phyloP scores from a whole-genome alignment of 2,329 filamentous ascomycete genomes.

The Stagonosporopsis tanaceti region DNA sequence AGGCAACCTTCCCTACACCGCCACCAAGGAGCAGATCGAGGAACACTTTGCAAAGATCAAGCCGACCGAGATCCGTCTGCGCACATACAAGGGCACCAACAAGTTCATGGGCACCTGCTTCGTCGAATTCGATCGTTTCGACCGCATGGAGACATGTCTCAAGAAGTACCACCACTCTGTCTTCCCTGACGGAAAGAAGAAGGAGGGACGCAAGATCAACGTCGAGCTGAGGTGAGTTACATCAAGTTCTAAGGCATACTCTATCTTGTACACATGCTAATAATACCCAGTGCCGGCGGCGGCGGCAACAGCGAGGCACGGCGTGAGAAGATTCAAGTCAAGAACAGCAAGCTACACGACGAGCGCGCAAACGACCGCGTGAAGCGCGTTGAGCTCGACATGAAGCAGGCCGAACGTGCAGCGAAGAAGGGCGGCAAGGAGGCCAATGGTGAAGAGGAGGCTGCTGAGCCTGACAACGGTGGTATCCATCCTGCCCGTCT shows the following conservation, averaged over 20 bases:
- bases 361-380: slow-evolving; percentile 65
- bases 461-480: slow-evolving; percentile 31
- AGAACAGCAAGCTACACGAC: slow-evolving; percentile 85
- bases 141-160: slow-evolving; percentile 91
- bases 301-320: slow-evolving; percentile 79
- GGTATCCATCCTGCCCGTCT: slow-evolving; percentile 51
- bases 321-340: slow-evolving; percentile 78
- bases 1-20: slow-evolving; percentile 89
- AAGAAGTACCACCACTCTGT: slow-evolving; percentile 87
- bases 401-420: slow-evolving; percentile 50
- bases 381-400: slow-evolving; percentile 52
- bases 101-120: slow-evolving; percentile 58
- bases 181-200: slow-evolving; percentile 69
- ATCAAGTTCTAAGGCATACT: not conserved
- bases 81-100: slow-evolving; percentile 48
- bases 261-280: slow-evolving; percentile 19
- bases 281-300: slow-evolving; percentile 72
- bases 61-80: slow-evolving; percentile 70
- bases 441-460: slow-evolving; percentile 18
- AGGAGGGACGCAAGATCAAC: slow-evolving; percentile 78
- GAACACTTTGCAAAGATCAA: slow-evolving; percentile 81
- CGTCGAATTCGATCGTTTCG: slow-evolving; percentile 85
- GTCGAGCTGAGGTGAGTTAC: slow-evolving; percentile 81
- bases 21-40: slow-evolving; percentile 72
- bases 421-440: slow-evolving; percentile 50